Evolutionary conservation across 2,329 filamentous ascomycete species (phyloP), one percentile per base, ranked within the genome.

Genomic region (Fusarium multiceps): DNA sequence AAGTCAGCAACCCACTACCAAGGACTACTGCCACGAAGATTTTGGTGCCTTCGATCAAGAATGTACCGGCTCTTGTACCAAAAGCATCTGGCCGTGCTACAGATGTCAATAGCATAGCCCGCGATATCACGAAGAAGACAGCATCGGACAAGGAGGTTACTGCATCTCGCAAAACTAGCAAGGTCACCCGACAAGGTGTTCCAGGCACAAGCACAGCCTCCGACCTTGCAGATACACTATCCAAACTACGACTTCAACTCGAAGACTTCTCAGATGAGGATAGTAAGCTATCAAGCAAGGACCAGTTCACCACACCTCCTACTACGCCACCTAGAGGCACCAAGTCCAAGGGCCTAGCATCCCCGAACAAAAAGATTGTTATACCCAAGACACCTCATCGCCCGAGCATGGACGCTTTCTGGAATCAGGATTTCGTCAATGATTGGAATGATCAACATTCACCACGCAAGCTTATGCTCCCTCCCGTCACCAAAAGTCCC

Each of bases 391-490:
- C 87, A 2, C 86, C 87, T 5, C 83, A 89, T 60, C 79, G 82
- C 27, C 84, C 84, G 23, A 86, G 80, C 55, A 84, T 84, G 41
- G 88, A 90, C 65, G 80, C 80, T 9, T 90, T 90, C 73, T 91
- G 89, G 89, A 82, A 82, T 55, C 85, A 86, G 65, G 85, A 86
- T 14, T 77, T 86, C 18, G 82, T 89, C 25, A 87, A 90, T 70
- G 85, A 88, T 45, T 91, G 88, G 88, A 89, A 90, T 64, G 88
- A 90, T 46, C 81, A 87, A 55, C 86, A 89, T 74, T 88, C 86
- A 1, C 86, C 87, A 1, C 80, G 76, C 16, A 86, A 85, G 63
- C 72, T 78, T 7, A 55, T 78, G 1, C 72, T 80, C n/a, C 73
- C 75, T 9, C 72, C 77, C 1, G 60, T 69, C 3, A 68, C 43